Evolutionary conservation across 2,329 filamentous ascomycete genomes (phyloP).

Genomic region (Thielaviopsis punctulata): DNA sequence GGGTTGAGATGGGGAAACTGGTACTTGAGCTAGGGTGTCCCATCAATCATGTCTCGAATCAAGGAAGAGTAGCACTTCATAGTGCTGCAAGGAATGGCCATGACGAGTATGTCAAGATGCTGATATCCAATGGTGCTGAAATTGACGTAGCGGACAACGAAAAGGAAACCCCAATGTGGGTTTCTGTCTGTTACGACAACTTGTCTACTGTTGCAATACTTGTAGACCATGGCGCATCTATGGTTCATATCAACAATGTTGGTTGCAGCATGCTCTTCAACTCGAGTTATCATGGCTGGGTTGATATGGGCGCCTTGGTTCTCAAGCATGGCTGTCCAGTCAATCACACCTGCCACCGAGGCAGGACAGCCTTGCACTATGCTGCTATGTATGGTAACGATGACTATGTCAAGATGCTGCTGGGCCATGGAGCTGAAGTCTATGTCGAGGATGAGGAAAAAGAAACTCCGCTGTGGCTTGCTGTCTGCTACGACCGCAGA

Average conservation of each 20-base stretch:
- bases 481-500: background rate
- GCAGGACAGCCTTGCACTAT: background rate
- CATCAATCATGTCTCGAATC: background rate
- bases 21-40: background rate
- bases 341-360: background rate
- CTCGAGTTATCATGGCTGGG: background rate
- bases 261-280: background rate
- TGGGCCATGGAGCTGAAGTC: background rate
- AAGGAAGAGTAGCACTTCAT: background rate
- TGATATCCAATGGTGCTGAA: background rate
- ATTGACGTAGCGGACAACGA: background rate
- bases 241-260: background rate
- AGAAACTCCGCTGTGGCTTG: background rate
- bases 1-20: background rate
- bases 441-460: background rate
- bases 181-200: background rate
- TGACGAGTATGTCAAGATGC: background rate
- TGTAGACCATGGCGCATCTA: background rate
- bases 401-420: background rate
- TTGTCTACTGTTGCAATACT: background rate
- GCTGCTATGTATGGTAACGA: background rate
- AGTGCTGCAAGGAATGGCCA: background rate
- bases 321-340: background rate
- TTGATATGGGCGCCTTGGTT: background rate
- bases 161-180: background rate